Base-by-base conservation (phyloP, 2,329 filamentous ascomycete species). In the Bipolaris victoriae region DNA sequence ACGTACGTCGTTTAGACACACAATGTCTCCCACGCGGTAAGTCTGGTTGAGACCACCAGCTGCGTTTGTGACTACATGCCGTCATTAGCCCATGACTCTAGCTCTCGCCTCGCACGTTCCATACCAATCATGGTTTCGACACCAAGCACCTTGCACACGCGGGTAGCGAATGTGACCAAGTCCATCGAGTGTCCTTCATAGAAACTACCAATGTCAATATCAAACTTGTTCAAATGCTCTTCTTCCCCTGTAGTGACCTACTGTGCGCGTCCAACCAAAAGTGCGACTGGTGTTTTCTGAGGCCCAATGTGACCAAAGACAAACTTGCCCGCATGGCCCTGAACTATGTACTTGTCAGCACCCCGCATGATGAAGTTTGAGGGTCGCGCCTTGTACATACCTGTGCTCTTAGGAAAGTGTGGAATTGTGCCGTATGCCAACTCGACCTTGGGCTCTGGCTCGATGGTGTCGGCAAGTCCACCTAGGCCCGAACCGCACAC, bases 151-250 rank as follows among this genome's bases (percentile, higher is more conserved):
- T 86, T 87, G 76, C 88, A 86, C 5, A 89, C 83, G 50, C 87
- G 81, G 10, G 87, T 83, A 24, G 87, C 86, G 66, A 89, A 88
- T 24, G 86, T 86, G 36, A 87, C 82, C 45, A 81, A 78, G 52
- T 86, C 81, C 76, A 89, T 86, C 2, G 82, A 81, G 68, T 89
- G 84, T 33, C 87, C 87, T 75, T 90, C 87, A 69, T 89, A 90
- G 76, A 86, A 89, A 74, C 86, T 88, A 48, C 40, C 22, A 15
- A 49, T 52, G 45, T 72, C 49, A 72, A 60, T 65, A 55, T 22
- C 18, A 37, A 40, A 4, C 20, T 26, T 26, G 31, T 44, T 20
- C 41, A 20, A 7, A 33, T 52, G 44, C 15, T 47, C 33, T 18
- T 29, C 26, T 26, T 29, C 46, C 52, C 20, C 47, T 44, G 15